Evolutionary conservation across 2,329 filamentous ascomycete species (phyloP), one percentile per base, ranked within the genome.

Genomic region (Ceratocystis ficicola): DNA sequence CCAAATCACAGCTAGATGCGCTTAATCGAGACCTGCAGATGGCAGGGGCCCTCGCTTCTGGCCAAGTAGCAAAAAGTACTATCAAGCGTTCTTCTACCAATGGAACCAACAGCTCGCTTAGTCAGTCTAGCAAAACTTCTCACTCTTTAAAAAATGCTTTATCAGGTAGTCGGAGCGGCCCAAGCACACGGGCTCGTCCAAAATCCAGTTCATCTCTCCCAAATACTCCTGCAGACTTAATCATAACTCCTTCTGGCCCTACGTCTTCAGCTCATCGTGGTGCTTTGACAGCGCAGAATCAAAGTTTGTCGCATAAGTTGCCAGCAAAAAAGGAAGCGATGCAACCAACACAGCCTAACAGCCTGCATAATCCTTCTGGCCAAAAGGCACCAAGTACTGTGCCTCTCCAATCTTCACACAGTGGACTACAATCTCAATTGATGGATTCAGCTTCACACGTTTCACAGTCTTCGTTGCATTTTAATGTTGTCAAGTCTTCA

Each of bases 61-160:
- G 78, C 73, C 62, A 74, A 74, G 57, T 78, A 81, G 63, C 76
- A 79, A 65, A 74, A 71, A 41, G 70, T 78, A 3, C 71, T 44
- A 48, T n/a, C 41, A 36, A 46, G 15, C 28, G 46, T 15, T 32
- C 41, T 12, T 30, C 44, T 30, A 32, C 44, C 46, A 65, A 61
- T 44, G 17, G 2, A 20, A 36, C 17, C 36, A 60, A 28, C 63
- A 44, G 17, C 10, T 20, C 50, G 25, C 52, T 17, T 28, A 30
- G 41, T 36, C 44, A 52, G 36, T 41, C 50, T 59, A 28, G 48
- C 22, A 52, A 52, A 15, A 15, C 48, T 25, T 52, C 32, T 20
- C 28, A 44, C 15, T 50, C 12, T 30, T 28, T 59, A 28, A 59
- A 59, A 30, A 59, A 59, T 59, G 28, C 55, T 10, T 32, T 28